Conservation (phyloP, 441 rosid species). For the Capsella rubella region DNA sequence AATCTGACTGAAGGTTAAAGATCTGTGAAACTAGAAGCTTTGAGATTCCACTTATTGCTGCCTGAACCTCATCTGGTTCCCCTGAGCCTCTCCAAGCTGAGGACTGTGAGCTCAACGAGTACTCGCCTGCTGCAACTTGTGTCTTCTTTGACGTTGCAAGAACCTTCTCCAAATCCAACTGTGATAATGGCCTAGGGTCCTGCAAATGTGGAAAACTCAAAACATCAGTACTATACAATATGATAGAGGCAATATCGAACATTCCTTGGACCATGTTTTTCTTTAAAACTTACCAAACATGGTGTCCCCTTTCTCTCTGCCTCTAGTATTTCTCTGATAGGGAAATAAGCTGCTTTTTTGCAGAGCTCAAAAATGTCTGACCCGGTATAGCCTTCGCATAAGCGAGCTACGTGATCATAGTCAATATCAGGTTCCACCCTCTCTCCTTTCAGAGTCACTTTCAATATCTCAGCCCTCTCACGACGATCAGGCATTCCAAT, state of each 20-base stretch:
- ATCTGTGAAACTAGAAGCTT: conserved; percentile 81
- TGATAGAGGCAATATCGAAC: conserved; percentile 4
- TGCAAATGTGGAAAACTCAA: conserved; percentile 28
- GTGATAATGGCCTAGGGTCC: conserved; percentile 78
- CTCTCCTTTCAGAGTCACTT: conserved; percentile 87
- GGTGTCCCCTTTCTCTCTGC: conserved; percentile 77
- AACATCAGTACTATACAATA: conserved; percentile 14
- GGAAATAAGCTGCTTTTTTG: conserved; percentile 94
- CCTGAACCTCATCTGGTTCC: conserved; percentile 78
- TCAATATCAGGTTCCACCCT: conserved; percentile 64
- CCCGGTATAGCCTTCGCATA: conserved; percentile 86
- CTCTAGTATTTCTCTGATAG: conserved; percentile 82
- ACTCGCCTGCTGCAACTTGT: conserved; percentile 77
- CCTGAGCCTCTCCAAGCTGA: conserved; percentile 58
- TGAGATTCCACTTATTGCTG: conserved; percentile 82
- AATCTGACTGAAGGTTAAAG: conserved; percentile 71
- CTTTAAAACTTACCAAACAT: conserved; percentile 57
- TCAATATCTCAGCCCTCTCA: conserved; percentile 82
- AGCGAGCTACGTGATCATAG: conserved; percentile 68
- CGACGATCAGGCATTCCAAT: conserved; percentile 81
- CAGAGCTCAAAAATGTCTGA: conserved; percentile 95
- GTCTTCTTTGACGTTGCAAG: conserved; percentile 74
- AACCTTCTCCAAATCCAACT: conserved; percentile 73
- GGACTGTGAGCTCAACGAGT: conserved; percentile 60
- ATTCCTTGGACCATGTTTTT: not conserved